Evolutionary conservation across 345 rosid species (phyloP), one percentile per base, ranked within the genome.

Genomic region (Arabidopsis suecica): DNA sequence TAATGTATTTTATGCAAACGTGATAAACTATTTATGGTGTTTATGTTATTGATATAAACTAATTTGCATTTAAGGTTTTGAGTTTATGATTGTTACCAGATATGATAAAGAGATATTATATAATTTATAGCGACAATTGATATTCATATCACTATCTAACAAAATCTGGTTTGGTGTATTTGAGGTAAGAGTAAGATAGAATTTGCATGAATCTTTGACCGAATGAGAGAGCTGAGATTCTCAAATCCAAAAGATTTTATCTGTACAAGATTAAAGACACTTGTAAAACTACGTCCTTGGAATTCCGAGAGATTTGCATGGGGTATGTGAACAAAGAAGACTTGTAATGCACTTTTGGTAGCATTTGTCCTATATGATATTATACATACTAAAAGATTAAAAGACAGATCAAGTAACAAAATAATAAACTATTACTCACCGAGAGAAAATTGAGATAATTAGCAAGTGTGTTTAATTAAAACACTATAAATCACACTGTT

Each of bases 231-330:
- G 16, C 54, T 70, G n/a, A 47, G 71, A 77, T 77, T 38, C 47
- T 77, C 72, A 77, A 63, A 77, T 77, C 80, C 54, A 44, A 77
- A 63, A 77, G 80, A 77, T 77, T 71, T 77, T 56, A 77, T 77
- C 16, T 71, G 76, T 11, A 69, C 10, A 11, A 30, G 38, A 50
- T 20, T 47, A 5, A 16, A 12, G 30, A 51, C 41, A 62, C 44
- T 53, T 54, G 11, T 54, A 36, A 28, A 16, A 37, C 70, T 22
- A 63, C 45, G 47, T 69, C 71, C 44, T 34, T 63, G 54, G 37
- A 65, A 20, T 37, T 64, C 45, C 80, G 30, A 77, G 67, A 77
- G 80, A 77, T 77, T 28, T 77, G 76, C 80, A 64, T 71, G 49
- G 76, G 61, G 16, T 56, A 6, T 56, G 60, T 30, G 54, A 70